Base-by-base conservation (phyloP, 2,329 filamentous ascomycete genomes). In the Calonectria hongkongensis region DNA sequence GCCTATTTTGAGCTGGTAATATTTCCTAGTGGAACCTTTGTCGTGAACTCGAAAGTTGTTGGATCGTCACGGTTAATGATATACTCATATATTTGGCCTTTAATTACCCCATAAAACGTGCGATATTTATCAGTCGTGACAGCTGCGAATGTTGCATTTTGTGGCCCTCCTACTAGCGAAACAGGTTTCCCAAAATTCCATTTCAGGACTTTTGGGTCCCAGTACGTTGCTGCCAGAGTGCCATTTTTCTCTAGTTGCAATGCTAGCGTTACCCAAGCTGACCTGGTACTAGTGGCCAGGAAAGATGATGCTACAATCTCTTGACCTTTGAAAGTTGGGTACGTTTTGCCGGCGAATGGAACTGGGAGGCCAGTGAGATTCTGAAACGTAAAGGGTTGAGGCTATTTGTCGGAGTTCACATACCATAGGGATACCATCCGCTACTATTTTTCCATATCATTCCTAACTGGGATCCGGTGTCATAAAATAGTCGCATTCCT, bases 161-260 rank as follows among this genome's bases (percentile, higher is more conserved):
- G 3, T 41, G 64, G 64, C 6, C 64, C 64, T 10, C 47, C 47
- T 9, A 54, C 33, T 8, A 66, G 16, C 18, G 48, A 43, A 10
- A 66, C 48, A 18, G 47, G n/a, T 36, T 43, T 45, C n/a, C 64
- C 64, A 45, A 66, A 66, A 5, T 41, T 56, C 64, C 64, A 66
- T n/a, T 43, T n/a, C 7, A 39, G 12, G 15, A 48, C 13, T 8
- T 10, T 33, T 9, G 64, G 64, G 16, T 66, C 48, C 64, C 64
- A 66, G 33, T 66, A 66, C 15, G 64, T 54, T n/a, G 48, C 47
- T 21, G 64, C 33, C 4, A 66, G 48, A 12, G 21, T 54, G 27
- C 64, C 64, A 9, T 66, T 39, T 8, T 43, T 66, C n/a, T 66
- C 45, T 13, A 66, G 36, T 13, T 66, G 64, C 48, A 66, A 39